Evolutionary conservation across 331 rosid genomes (phyloP), one percentile per base, ranked within the genome.

Genomic region (Saraca asoca): DNA sequence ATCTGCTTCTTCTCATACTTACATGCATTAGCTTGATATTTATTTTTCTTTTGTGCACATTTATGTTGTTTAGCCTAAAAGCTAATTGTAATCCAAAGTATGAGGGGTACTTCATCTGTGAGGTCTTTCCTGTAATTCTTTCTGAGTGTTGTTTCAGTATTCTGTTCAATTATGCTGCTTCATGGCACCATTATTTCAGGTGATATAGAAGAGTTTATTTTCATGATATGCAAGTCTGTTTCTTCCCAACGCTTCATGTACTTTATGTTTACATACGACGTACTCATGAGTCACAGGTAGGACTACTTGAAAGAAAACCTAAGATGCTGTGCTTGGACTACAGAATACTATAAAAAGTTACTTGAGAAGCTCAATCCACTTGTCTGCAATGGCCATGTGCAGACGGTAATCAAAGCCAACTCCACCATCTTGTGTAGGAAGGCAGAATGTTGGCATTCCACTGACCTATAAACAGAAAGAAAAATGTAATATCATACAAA

Each of bases 321-420:
- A 24, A 49, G 24, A 67, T 62, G 68, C 43, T 29, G 61, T 55
- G 68, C 48, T 43, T 39, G 56, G 53, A 33, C 66, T 52, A 31
- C 17, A 63, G 14, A 63, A 58, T 57, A 62, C 41, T 55, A 51
- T 20, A 72, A 44, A 45, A 71, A 77, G 78, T 72, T 86, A 94
- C 99, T 88, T 75, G 74, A 94, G 95, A 64, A 94, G 78, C 76
- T 90, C 97, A 59, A 94, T 94, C 99, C 99, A 94, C 84, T 94
- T 94, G 85, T 94, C 99, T 41, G 99, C 95, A 79, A 90, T 71
- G 41, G 99, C 99, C 99, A 94, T 94, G 38, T 94, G 99, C 76
- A 94, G 83, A 64, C 99, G 99, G 71, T 86, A 94, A 77, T 94
- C 96, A 62, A 94, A 94, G 79, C 99, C 99, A 57, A 94, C 79